Evolutionary conservation across 2,329 filamentous ascomycete species (phyloP).

Genomic region (Colletotrichum destructivum): DNA sequence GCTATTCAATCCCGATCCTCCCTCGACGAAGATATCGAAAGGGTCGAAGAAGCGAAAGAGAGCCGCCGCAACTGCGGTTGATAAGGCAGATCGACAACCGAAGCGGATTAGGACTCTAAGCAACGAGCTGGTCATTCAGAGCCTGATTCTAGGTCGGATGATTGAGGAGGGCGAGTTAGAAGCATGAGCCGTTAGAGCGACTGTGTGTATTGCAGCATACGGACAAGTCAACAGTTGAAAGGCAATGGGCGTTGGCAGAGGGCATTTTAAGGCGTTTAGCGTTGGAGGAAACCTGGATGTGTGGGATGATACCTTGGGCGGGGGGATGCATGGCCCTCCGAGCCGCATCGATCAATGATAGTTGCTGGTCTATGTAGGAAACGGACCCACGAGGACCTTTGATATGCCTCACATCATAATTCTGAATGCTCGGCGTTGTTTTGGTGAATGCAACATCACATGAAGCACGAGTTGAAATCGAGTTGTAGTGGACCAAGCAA

Average conservation of each 20-base stretch:
- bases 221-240: not conserved
- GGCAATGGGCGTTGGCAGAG: not conserved
- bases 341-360: not conserved
- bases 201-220: not conserved
- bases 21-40: slow-evolving; percentile 48
- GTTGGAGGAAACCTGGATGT: not conserved
- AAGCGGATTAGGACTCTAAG: slow-evolving; percentile 78
- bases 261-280: slow-evolving; percentile 8
- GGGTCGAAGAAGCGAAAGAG: slow-evolving; percentile 61
- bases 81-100: slow-evolving; percentile 53
- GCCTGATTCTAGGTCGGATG: slow-evolving; percentile 86
- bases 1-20: slow-evolving; percentile 56
- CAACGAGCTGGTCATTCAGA: slow-evolving; percentile 93
- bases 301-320: slow-evolving; percentile 8
- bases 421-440: no score
- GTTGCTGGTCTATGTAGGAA: not conserved
- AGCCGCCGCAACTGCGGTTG: slow-evolving; percentile 42
- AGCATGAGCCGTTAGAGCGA: slow-evolving; percentile 4
- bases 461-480: not conserved
- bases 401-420: no score
- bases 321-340: not conserved
- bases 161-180: slow-evolving; percentile 72
- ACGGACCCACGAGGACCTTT: not conserved
- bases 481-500: not conserved
- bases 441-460: not conserved